These are phyloP conservation scores for Erythrobasidium hasegawianum DNA, from an alignment of 1,284 basidiomycete species.

Conservation along the genomic window DNA sequence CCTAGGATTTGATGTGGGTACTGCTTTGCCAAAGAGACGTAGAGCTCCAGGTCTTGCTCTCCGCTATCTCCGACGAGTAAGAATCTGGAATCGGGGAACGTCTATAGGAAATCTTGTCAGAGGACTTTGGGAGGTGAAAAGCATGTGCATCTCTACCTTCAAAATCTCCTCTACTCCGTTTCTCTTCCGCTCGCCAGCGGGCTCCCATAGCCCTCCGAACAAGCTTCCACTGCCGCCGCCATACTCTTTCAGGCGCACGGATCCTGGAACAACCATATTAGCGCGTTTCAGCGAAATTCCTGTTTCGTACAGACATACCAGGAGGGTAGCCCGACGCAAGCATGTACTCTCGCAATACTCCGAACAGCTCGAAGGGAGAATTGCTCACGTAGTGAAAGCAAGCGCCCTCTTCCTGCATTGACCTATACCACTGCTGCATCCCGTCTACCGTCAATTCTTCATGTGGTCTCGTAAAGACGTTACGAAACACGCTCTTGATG, in stretches of 20 bases:
- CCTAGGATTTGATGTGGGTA: constrained; percentile 56
- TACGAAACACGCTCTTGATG: constrained; percentile 49
- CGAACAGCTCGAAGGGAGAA: constrained; percentile 76
- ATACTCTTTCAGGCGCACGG: constrained; percentile 67
- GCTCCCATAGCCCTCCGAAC: constrained; percentile 69
- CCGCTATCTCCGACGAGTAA: constrained; percentile 81
- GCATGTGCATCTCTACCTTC: constrained; percentile 58
- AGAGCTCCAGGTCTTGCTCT: constrained; percentile 83
- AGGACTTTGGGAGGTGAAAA: neutral
- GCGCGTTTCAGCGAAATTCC: too few species aligned
- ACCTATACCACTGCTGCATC: constrained; percentile 76
- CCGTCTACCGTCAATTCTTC: constrained; percentile 65
- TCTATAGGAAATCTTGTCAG: neutral
- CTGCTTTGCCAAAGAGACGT: constrained; percentile 65
- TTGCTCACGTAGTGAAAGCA: constrained; percentile 67
- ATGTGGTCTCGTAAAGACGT: constrained; percentile 56
- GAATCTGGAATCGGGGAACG: constrained; percentile 60
- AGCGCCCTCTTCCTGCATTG: constrained; percentile 64
- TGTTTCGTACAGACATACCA: constrained; percentile 34
- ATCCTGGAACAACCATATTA: constrained; percentile 50
- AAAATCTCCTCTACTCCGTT: constrained; percentile 63
- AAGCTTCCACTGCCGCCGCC: constrained; percentile 64
- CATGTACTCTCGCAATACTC: constrained; percentile 77
- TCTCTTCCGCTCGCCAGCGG: constrained; percentile 70
- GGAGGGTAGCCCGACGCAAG: constrained; percentile 60